Evolutionary conservation across 2,329 filamentous ascomycete genomes (phyloP), one percentile per base, ranked within the genome.

Genomic region (Aureobasidium sp.): DNA sequence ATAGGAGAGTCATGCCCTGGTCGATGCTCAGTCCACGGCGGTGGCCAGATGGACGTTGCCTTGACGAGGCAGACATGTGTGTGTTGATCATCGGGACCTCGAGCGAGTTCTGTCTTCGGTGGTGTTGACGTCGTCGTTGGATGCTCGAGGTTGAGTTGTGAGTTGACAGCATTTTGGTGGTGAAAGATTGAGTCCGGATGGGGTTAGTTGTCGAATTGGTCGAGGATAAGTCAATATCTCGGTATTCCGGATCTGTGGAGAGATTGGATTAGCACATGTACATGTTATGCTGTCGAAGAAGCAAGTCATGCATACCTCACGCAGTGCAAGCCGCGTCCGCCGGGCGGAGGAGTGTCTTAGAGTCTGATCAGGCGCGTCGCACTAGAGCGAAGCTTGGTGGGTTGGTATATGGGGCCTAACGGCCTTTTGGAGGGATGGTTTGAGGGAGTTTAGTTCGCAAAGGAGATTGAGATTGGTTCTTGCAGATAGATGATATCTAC

Each of bases 41-140:
- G 78, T 95, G 90, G 74, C 81, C 79, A 69, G 75, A 75, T 61
- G 66, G 66, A 53, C 64, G 62, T 66, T 68, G 66, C 78, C 79
- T 76, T 84, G 82, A 71, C 74, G 70, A 74, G 64, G 78, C 76
- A 74, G 87, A 84, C 78, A 89, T 81, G 77, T 81, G 81, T 58
- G 68, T 73, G 77, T 83, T 77, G 86, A 84, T 82, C 86, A 71
- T 88, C 73, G 85, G 83, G 71, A 85, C 84, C 75, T 93, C 89
- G 78, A 90, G 89, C 74, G 91, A 96, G 72, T 90, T 87, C 81
- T 96, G 91, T 79, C 91, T 88, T 76, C 90, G 84, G 79, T 96
- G 91, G 77, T 85, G 83, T 78, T 85, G 84, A 75, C 87, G 84
- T 76, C 86, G 86, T 77, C 83, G 83, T 75, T 90, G 87, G 80